Percentiles rank a stretch among this genome's conserved stretches.
phyloP scores from a whole-genome alignment of 2,329 filamentous ascomycete species.

The Canariomyces notabilis region DNA sequence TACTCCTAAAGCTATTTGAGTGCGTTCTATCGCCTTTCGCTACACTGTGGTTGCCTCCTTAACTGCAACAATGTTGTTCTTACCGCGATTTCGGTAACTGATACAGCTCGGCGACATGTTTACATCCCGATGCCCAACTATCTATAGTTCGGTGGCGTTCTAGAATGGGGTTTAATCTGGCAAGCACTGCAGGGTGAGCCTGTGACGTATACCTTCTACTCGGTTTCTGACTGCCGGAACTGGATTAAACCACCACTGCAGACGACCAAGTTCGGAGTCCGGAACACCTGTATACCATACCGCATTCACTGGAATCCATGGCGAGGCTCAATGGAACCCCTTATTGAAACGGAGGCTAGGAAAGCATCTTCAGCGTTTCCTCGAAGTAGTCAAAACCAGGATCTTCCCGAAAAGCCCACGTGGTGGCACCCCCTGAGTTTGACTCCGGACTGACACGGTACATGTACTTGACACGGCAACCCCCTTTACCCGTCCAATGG shows the following conservation, averaged over 20 bases:
- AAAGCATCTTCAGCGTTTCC: background rate
- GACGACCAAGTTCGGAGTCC: too few species aligned
- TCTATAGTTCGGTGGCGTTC: background rate
- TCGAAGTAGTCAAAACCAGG: background rate
- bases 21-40: too few species aligned
- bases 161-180: background rate
- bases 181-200: background rate
- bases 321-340: background rate
- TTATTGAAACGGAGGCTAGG: background rate
- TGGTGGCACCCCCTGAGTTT: background rate
- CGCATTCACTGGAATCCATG: too few species aligned
- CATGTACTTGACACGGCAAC: background rate
- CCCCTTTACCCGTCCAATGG: background rate
- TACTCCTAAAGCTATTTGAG: too few species aligned
- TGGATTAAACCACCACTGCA: too few species aligned
- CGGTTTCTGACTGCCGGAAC: background rate
- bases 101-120: background rate
- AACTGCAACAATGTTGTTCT: too few species aligned
- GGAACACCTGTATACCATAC: too few species aligned
- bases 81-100: background rate
- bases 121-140: too few species aligned
- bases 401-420: background rate
- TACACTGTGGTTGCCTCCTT: too few species aligned
- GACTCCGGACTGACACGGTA: background rate
- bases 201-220: background rate